A percentile compares a stretch with the other conserved stretches of the same genome.
phyloP scores from a whole-genome alignment of 495 filamentous ascomycete species.

The Daldinia childiae region DNA sequence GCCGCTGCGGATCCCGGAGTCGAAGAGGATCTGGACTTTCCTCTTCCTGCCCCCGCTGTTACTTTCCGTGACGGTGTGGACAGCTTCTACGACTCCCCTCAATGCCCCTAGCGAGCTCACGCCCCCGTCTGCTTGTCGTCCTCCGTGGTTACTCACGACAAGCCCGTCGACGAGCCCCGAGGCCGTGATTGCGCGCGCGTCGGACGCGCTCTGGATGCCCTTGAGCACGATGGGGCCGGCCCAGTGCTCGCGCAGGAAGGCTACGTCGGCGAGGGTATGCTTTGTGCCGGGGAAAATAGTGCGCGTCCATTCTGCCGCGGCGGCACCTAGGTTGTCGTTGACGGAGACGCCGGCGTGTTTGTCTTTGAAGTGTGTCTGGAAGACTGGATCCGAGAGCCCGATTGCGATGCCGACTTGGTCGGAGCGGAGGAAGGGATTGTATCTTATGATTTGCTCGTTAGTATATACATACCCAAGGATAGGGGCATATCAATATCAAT shows the following conservation, averaged over 20 bases:
- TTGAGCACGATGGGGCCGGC: neutral
- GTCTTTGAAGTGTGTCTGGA: slow-evolving; percentile 11
- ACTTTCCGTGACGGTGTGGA: neutral
- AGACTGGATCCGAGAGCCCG: slow-evolving; percentile 44
- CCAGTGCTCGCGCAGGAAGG: neutral
- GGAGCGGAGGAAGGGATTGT: slow-evolving; percentile 41
- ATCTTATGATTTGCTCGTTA: slow-evolving; percentile 1
- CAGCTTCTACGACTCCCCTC: neutral
- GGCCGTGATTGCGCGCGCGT: neutral
- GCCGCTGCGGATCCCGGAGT: slow-evolving; percentile 68
- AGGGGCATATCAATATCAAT: neutral
- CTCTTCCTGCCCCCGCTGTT: neutral
- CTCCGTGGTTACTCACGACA: neutral
- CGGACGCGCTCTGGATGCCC: neutral
- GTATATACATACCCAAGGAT: neutral
- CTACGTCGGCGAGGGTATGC: neutral
- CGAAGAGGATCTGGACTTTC: slow-evolving; percentile 53
- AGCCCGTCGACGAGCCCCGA: neutral
- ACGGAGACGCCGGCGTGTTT: neutral
- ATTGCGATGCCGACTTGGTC: slow-evolving; percentile 42
- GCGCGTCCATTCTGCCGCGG: neutral
- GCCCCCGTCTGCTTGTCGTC: neutral
- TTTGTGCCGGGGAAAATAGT: neutral
- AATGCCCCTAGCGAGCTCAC: neutral
- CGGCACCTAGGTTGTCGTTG: neutral